Conservation (phyloP, 495 filamentous ascomycete species). For the Penicillium parvum region DNA sequence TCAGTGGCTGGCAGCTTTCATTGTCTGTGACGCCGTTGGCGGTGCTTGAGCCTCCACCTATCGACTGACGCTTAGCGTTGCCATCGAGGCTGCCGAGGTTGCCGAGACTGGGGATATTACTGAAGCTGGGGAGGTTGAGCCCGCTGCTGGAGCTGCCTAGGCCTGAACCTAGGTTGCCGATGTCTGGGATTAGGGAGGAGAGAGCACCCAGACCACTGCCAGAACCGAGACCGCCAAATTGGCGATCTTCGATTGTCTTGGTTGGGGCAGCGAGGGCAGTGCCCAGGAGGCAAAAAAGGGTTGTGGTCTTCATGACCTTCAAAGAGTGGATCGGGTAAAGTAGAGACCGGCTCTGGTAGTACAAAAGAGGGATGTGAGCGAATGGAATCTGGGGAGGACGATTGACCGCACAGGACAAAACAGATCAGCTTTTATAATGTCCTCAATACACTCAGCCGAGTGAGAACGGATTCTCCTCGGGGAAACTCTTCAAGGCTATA, state of each 20-base stretch:
- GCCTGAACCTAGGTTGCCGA: slow-evolving; percentile 1
- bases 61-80: slow-evolving; percentile 1
- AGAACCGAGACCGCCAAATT: slow-evolving; percentile 9
- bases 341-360: slow-evolving; percentile 20
- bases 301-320: slow-evolving; percentile 22
- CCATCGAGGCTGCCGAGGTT: slow-evolving; percentile 2
- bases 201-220: slow-evolving; percentile 13
- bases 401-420: background rate
- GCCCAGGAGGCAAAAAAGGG: slow-evolving; percentile 19
- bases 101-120: background rate
- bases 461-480: background rate
- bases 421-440: background rate
- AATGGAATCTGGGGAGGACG: background rate
- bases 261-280: slow-evolving; percentile 26
- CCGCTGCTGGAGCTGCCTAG: background rate
- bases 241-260: slow-evolving; percentile 19
- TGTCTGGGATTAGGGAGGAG: slow-evolving; percentile 4
- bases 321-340: background rate
- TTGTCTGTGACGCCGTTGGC: slow-evolving; percentile 42
- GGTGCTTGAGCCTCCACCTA: slow-evolving; percentile 25
- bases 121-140: background rate
- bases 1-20: slow-evolving; percentile 41
- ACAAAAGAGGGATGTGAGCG: background rate
- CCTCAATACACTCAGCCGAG: too few species aligned
- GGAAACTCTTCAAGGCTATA: background rate